Base-by-base conservation (phyloP, 352 stramenopile genomes). In the Phytophthora hybrid region DNA sequence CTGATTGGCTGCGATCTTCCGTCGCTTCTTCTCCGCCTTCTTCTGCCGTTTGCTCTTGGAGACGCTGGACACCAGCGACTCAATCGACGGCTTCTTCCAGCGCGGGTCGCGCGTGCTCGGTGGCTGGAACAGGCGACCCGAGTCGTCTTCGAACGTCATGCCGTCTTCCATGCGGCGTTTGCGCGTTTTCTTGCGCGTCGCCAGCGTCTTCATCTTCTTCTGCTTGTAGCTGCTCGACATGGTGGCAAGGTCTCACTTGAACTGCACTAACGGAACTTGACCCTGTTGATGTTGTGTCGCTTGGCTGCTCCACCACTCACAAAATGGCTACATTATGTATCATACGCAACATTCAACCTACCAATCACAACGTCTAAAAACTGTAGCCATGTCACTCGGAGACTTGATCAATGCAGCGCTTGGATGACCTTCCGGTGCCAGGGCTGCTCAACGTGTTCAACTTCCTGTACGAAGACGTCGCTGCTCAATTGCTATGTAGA, bases 211-310 rank as follows among this genome's bases (percentile, higher is more conserved):
- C 72, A 91, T 65, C 77, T 94, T 94, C 73, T 94, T 94, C 75
- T 94, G 87, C 82, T 92, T 92, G 75, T 85, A 94, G 82, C 83
- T 92, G 78, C 87, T 94, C 68, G 85, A 92, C 87, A 94, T 94
- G 62, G 5, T 69, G 49, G 18, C 61, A 53, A 8, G 10, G 44
- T 41, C 4, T 11, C 26, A 52, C 16, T 32, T 57, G 26, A 26
- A 29, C 23, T 41, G 29, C 41, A 51, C 54, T 26, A 3, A 26
- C 23, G 23, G 23, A 16, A 54, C 44, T 55, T 56, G 41, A 65
- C 37, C 39, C 37, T 59, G 46, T 63, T 61, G 29, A 65, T 23
- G 32, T 63, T 59, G 32, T 71, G 63, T 59, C 54, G 51, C 52
- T 63, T 76, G 46, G 49, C 41, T 44, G 52, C 60, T 59, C 55